Evolutionary conservation across 1,284 basidiomycete genomes (phyloP), one percentile per base, ranked within the genome.

Genomic region (Cutaneotrichosporon cutaneum): DNA sequence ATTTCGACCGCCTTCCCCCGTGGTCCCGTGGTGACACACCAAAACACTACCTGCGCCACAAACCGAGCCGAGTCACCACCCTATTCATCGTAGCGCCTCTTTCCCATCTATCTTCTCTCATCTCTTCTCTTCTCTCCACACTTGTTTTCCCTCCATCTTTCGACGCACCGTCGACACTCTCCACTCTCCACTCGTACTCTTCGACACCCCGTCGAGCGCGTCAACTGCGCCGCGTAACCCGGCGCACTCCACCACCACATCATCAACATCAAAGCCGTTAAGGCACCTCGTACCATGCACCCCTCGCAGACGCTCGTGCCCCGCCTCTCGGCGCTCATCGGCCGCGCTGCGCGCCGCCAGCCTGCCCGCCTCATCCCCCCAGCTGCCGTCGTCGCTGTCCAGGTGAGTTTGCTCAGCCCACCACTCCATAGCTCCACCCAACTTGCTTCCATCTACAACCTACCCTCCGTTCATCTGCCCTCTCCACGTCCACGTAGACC

Each of bases 301-400:
- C 64, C 64, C 16, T 63, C 66, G 7, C 58, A 60, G 18, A 60
- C 61, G 30, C 61, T 65, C 48, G 60, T 61, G 10, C 66, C 66
- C 22, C 66, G 66, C 50, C 33, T 65, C 22, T 42, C 63, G 11
- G 30, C 27, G 21, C 58, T 61, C 48, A 27, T 61, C 42, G 56
- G 53, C 45, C 59, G 51, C 22, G 11, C 27, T 6, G 39, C 18
- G 3, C 39, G 50, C 50, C 56, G 39, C 32, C n/a, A 26, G 51
- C 21, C 52, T 16, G 26, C 16, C 2, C 52, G 33, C 14, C 35
- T 54, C 35, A 39, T 39, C 22, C 52, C 52, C 5, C 35, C 52
- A 54, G 52, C 35, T 6, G 21, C 52, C 14, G 48, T 32, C 53
- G 33, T 32, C n/a, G 53, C 56, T 27, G 36, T 60, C 22, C 59